Conservation (phyloP, 495 filamentous ascomycete species). For the Podospora comata region DNA sequence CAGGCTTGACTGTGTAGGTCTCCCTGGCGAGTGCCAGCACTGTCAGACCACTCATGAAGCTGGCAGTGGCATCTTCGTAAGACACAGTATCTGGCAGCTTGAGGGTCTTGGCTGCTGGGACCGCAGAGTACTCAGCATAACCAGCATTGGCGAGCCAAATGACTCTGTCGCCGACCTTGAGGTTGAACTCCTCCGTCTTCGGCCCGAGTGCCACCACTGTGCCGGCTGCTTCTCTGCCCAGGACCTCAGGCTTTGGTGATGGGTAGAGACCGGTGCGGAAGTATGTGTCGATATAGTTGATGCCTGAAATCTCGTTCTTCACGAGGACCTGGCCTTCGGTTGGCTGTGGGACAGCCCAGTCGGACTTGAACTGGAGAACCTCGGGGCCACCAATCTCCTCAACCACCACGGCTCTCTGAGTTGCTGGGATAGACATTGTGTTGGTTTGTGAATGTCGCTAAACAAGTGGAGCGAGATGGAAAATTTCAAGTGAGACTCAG, state of each 20-base stretch:
- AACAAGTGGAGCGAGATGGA: not conserved
- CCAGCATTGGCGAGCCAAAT: too few relatives aligned
- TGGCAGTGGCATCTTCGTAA: too few relatives aligned
- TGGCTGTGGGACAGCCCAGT: constrained; percentile 71
- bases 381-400: constrained; percentile 74
- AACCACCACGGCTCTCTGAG: constrained; percentile 74
- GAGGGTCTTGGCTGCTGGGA: too few relatives aligned
- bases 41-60: too few relatives aligned
- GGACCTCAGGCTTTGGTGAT: constrained; percentile 61
- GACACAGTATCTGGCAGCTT: too few relatives aligned
- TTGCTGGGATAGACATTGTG: constrained; percentile 44
- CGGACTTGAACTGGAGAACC: constrained; percentile 69
- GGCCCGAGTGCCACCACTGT: not conserved
- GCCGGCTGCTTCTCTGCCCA: constrained; percentile 68
- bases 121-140: too few relatives aligned
- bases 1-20: too few relatives aligned
- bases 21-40: too few relatives aligned
- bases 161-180: too few relatives aligned
- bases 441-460: not conserved
- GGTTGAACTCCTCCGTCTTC: too few relatives aligned
- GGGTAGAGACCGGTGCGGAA: constrained; percentile 76
- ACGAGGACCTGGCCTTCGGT: constrained; percentile 73
- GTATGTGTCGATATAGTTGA: constrained; percentile 86
- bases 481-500: too few relatives aligned
- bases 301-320: constrained; percentile 77